These are phyloP conservation scores for Acacia pycnantha DNA, from an alignment of 331 rosid genomes.

Conservation along the genomic window DNA sequence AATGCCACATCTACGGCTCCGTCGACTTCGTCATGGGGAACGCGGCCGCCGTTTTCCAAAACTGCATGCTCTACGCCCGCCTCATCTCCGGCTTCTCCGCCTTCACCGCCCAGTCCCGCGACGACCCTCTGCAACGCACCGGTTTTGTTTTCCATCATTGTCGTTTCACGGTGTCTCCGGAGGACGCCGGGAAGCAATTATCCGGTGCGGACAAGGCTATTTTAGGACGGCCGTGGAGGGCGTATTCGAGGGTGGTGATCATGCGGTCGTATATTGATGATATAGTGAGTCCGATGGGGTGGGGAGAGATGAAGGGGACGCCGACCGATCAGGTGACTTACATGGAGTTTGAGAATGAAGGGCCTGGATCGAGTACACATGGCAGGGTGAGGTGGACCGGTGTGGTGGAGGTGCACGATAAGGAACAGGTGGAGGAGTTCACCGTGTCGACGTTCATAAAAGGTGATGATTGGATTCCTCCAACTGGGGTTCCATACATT, in stretches of 20 bases:
- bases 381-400: conserved; percentile 9
- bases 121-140: not conserved
- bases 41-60: conserved; percentile 7
- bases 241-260: conserved; percentile 5
- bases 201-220: not conserved
- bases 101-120: not conserved
- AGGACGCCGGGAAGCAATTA: not conserved
- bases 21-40: conserved; percentile 14
- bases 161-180: not conserved
- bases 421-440: not conserved
- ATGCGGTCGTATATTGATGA: not conserved
- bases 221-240: not conserved
- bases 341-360: not conserved
- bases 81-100: not conserved
- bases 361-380: not conserved
- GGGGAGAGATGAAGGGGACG: not conserved
- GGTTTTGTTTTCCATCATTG: conserved; percentile 2
- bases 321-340: not conserved
- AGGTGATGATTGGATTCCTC: not conserved
- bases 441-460: not conserved
- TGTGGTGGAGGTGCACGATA: not conserved
- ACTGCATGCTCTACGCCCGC: not conserved
- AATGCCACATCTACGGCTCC: conserved; percentile 15
- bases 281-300: not conserved
- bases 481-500: not conserved